Evolutionary conservation across 768 basidiomycete genomes (phyloP), one percentile per base, ranked within the genome.

Genomic region (Russula olivacea): DNA sequence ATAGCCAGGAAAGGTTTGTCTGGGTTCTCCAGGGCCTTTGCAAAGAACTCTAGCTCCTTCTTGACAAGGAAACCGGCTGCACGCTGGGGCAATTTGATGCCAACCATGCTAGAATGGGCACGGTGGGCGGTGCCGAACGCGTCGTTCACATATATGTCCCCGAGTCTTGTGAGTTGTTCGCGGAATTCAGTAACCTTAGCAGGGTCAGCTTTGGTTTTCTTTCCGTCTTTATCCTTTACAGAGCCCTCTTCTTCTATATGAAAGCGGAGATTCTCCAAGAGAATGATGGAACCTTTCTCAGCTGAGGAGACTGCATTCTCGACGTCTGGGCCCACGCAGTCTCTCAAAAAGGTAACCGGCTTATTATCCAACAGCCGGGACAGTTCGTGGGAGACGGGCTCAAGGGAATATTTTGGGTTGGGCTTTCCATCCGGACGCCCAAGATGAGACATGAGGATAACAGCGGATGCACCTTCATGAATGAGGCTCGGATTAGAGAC

Each of bases 41-140:
- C 93, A 75, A 99, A 98, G 81, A 87, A 99, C 70, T 98, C 95
- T 69, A 99, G 86, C 75, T 99, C 96, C 77, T 98, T 98, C 79
- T 95, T 97, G 81, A 99, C 89, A 65, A 99, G 83, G 81, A 97
- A 94, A 28, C 96, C 96, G 36, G 96, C 86, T 1, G 96, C 96
- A 68, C 93, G 83, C 75, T 96, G 89, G 8, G 88, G 86, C 19
- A 98, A 82, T 73, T 96, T 85, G 70, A 99, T 82, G 69, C 96
- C 96, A 68, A 99, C 96, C 95, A 99, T 98, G 70, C 91, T 94
- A 0, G 96, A 98, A 75, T 99, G 96, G 10, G 93, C 94, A 68
- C 96, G 93, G 76, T 99, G 96, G 55, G 95, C 96, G 50, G 96
- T 99, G 54, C 96, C 96, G 73, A 99, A 99, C 28, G 96, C 96